Conservation (phyloP, 2,329 filamentous ascomycete genomes). For the Phialemonium atrogriseum region DNA sequence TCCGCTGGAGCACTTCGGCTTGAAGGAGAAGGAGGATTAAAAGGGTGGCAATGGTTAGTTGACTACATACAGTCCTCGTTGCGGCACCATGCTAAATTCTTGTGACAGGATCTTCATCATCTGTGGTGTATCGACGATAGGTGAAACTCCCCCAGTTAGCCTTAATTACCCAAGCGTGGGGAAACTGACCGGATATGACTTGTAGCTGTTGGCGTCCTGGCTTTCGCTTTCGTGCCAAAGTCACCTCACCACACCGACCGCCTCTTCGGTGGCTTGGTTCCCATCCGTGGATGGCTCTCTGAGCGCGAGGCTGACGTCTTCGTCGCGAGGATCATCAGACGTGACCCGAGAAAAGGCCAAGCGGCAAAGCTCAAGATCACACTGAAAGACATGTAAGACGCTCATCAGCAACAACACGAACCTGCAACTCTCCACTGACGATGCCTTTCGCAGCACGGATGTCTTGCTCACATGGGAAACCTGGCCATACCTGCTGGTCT, state of each 20-base stretch:
- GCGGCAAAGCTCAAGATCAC: conserved; percentile 12
- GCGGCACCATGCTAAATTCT: conserved; percentile 2
- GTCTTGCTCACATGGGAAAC: conserved; percentile 12
- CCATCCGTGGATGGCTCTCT: conserved; percentile 12
- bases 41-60: conserved; percentile 5
- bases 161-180: too few relatives aligned
- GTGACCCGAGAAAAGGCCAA: conserved; percentile 13
- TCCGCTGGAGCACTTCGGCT: conserved; percentile 11
- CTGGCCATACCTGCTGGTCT: conserved; percentile 14
- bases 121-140: conserved; percentile 13
- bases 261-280: conserved; percentile 11
- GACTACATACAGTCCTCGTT: too few relatives aligned
- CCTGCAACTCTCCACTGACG: background rate
- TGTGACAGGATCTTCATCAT: conserved; percentile 13
- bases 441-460: conserved; percentile 6
- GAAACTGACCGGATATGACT: background rate
- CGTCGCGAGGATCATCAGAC: conserved; percentile 11
- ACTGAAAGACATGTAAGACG: conserved; percentile 11
- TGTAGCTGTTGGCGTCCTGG: conserved; percentile 10
- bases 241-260: conserved; percentile 12
- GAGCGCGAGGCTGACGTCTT: conserved; percentile 13
- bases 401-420: background rate
- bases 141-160: too few relatives aligned
- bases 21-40: conserved; percentile 4
- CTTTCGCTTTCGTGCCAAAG: conserved; percentile 12